Percentiles rank a stretch among this genome's conserved stretches.
phyloP scores from a whole-genome alignment of 139 green algal genomes.

The Micractinium sp. region DNA sequence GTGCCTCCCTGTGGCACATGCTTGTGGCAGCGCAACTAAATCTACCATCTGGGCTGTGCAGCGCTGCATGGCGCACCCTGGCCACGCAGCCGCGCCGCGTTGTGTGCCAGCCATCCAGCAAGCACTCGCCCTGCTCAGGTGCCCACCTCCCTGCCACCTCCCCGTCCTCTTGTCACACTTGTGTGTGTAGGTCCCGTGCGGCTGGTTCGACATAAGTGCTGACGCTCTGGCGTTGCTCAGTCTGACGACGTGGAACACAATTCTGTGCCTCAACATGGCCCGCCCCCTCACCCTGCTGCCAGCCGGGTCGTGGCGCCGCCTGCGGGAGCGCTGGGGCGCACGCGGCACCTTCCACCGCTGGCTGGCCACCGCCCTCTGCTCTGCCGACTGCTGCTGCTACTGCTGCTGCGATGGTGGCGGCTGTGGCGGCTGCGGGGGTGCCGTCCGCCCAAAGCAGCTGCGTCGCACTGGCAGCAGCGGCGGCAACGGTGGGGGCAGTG shows the following conservation, averaged over 20 bases:
- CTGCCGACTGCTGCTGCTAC: constrained; percentile 10
- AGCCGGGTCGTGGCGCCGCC: background rate
- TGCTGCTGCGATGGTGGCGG: background rate
- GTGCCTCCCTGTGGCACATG: background rate
- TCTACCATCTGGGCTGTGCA: background rate
- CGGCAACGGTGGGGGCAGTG: background rate
- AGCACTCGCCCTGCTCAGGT: background rate
- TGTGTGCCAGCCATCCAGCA: background rate
- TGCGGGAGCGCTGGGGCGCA: background rate
- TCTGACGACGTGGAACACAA: background rate
- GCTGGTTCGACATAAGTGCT: background rate
- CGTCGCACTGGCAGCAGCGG: background rate
- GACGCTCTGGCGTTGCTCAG: background rate
- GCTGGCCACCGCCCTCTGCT: background rate
- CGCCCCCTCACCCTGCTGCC: background rate
- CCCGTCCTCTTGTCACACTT: background rate
- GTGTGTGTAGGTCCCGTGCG: background rate
- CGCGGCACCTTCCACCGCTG: background rate
- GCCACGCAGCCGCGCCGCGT: background rate
- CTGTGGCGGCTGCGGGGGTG: background rate
- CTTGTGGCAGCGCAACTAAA: background rate
- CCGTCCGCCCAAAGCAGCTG: background rate
- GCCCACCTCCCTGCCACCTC: background rate
- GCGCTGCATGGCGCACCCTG: background rate
- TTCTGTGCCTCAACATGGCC: background rate